Base-by-base conservation (phyloP, 2,329 filamentous ascomycete genomes). In the Sporothrix luriei region DNA sequence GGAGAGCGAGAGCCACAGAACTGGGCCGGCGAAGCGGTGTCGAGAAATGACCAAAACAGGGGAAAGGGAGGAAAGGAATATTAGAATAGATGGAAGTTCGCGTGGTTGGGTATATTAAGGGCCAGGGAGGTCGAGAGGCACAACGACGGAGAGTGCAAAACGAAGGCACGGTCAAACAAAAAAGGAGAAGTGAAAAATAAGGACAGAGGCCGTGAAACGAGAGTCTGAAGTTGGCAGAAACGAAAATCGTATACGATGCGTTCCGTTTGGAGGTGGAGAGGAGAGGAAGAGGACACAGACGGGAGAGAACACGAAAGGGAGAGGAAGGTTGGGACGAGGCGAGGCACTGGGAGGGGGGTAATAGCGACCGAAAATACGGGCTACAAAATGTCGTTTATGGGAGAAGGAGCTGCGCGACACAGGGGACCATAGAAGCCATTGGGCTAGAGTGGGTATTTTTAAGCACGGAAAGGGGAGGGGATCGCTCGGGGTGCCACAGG, bases 391-490 rank as follows among this genome's bases (percentile, higher is more conserved):
- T 59, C 38, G 40, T 65, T 52, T 48, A 66, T 57, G 54, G 54
- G 52, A 43, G 48, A 33, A 57, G 29, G 54, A 57, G n/a, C 19
- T 10, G 29, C n/a, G 68, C 52, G 66, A 61, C 54, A 70, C 54
- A 70, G 68, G 61, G 68, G 68, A 69, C 51, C 40, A 69, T 57
- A 33, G 16, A 66, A 68, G 43, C 52, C 61, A 67, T 61, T 62
- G 62, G 68, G 54, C 68, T 16, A 33, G 43, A 29, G 26, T 69
- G 46, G 68, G 59, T 43, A 62, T 49, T 46, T 51, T 38, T 40
- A 19, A 54, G 52, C 52, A 59, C 4, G 52, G 55, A 69, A 66
- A 70, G 52, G 62, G 62, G 68, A 49, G 29, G 38, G 24, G 49
- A 66, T 59, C 66, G 38, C 64, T 66, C 64, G 64, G 49, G 33